Evolutionary conservation across 306 rosid genomes (phyloP).

Genomic region (Quercus wislizeni): DNA sequence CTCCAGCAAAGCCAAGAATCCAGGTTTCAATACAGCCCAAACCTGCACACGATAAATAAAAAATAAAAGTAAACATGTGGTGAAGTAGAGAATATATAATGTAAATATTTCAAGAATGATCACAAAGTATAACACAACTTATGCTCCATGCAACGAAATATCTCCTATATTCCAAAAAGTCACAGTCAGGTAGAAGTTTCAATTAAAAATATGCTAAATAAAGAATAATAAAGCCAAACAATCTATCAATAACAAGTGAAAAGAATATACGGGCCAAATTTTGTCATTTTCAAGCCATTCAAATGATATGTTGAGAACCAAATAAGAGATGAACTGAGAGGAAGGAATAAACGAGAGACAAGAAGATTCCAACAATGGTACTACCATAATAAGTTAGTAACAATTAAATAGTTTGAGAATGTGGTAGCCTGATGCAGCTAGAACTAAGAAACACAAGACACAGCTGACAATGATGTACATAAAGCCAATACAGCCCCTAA

Average conservation of each 20-base stretch:
- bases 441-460: not conserved
- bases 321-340: not conserved
- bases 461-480: not conserved
- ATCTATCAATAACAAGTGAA: not conserved
- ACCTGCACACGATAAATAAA: constrained; percentile 47
- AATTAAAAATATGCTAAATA: not conserved
- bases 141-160: not conserved
- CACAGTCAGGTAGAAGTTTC: constrained; percentile 1
- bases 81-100: constrained; percentile 4
- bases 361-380: not conserved
- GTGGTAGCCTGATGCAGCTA: not conserved
- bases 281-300: not conserved
- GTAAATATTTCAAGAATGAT: not conserved
- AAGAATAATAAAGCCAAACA: not conserved
- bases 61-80: not conserved
- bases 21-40: constrained; percentile 97
- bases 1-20: constrained; percentile 89
- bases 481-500: not conserved
- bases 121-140: constrained; percentile 2
- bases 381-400: not conserved
- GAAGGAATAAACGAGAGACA: not conserved
- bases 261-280: not conserved
- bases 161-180: constrained; percentile 3
- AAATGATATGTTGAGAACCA: not conserved
- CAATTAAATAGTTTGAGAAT: not conserved